Conservation (phyloP, 768 basidiomycete genomes). For the Amanita fuliginea region DNA sequence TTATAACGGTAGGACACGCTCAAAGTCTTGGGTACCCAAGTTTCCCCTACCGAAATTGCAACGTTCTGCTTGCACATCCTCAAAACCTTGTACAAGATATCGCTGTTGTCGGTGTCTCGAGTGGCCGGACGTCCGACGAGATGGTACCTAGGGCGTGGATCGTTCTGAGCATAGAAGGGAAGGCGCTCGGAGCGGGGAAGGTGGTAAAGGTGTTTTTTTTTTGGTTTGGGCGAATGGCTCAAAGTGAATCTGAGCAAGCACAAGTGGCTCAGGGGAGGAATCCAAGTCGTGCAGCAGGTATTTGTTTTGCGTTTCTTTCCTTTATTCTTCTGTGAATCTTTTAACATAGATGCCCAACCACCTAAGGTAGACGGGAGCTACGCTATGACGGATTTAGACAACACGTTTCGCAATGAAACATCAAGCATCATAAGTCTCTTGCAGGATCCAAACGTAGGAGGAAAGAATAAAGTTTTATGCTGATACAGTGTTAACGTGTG, state of each 20-base stretch:
- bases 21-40: conserved; percentile 72
- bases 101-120: conserved; percentile 63
- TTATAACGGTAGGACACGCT: conserved; percentile 51
- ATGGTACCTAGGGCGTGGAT: conserved; percentile 73
- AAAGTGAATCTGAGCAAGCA: conserved; percentile 55
- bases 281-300: conserved; percentile 54
- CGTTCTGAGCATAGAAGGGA: conserved; percentile 49
- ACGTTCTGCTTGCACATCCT: conserved; percentile 50
- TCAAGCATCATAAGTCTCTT: too few relatives aligned
- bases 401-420: too few relatives aligned
- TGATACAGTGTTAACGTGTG: too few relatives aligned
- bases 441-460: too few relatives aligned
- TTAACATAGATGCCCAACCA: conserved; percentile 48
- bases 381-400: too few relatives aligned
- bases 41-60: conserved; percentile 75
- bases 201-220: conserved; percentile 30
- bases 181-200: conserved; percentile 28
- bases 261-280: conserved; percentile 69
- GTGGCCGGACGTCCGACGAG: conserved; percentile 62
- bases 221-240: conserved; percentile 58
- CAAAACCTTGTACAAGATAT: conserved; percentile 51
- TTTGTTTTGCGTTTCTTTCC: conserved; percentile 10
- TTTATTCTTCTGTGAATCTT: background rate
- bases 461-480: too few relatives aligned
- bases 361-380: conserved; percentile 58